phyloP scores from a whole-genome alignment of 768 basidiomycete genomes.

The Psilocybe tampanensis region DNA sequence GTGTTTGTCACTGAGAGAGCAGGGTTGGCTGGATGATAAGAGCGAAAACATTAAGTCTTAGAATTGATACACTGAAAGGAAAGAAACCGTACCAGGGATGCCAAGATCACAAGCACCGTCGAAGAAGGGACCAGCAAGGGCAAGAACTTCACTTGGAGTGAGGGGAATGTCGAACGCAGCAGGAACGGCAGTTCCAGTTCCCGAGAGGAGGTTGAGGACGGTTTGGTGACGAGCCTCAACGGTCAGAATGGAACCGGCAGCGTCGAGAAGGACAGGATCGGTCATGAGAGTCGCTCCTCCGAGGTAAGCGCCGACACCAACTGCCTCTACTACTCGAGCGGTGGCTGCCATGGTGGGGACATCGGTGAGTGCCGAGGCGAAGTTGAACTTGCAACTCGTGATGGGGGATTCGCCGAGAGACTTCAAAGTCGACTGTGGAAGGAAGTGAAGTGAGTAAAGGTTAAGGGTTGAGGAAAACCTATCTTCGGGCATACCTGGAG shows the following conservation, averaged over 20 bases:
- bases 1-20: conserved; percentile 65
- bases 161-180: conserved; percentile 74
- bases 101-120: conserved; percentile 64
- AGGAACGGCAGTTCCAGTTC: conserved; percentile 60
- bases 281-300: conserved; percentile 67
- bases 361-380: conserved; percentile 60
- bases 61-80: not conserved
- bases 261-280: conserved; percentile 60
- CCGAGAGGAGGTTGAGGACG: conserved; percentile 69
- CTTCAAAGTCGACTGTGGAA: conserved; percentile 47
- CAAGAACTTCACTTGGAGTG: conserved; percentile 69
- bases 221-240: conserved; percentile 86
- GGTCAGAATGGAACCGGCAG: conserved; percentile 76
- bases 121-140: conserved; percentile 69
- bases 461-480: not conserved
- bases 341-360: conserved; percentile 70
- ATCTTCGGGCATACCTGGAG: conserved; percentile 42
- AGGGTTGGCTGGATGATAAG: conserved; percentile 49
- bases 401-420: conserved; percentile 58
- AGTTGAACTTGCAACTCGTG: conserved; percentile 67
- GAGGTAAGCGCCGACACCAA: conserved; percentile 78
- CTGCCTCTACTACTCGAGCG: conserved; percentile 75
- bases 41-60: not conserved
- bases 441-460: not conserved
- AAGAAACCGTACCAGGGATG: conserved; percentile 42